phyloP scores from a whole-genome alignment of 306 rosid species.

The Urtica urens region DNA sequence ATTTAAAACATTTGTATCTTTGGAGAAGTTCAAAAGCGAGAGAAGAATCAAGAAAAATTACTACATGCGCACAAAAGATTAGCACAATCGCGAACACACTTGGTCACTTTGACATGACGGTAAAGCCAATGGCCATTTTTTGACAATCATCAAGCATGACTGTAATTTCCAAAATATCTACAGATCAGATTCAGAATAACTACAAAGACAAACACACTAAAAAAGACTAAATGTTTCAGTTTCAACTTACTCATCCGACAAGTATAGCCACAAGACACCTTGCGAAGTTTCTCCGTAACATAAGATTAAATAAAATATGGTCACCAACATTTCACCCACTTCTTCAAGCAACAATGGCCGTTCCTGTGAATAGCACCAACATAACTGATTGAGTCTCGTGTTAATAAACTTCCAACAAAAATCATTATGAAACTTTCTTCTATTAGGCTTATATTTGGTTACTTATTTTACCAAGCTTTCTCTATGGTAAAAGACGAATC shows the following conservation, averaged over 20 bases:
- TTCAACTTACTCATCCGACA: conserved; percentile 3
- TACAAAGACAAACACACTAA: conserved; percentile 3
- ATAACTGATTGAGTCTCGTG: too few relatives aligned
- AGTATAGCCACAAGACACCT: conserved; percentile 5
- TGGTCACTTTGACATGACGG: too few relatives aligned
- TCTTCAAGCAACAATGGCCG: conserved; percentile 12
- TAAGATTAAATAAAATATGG: conserved; percentile 12
- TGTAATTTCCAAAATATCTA: conserved; percentile 32
- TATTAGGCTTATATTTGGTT: too few relatives aligned
- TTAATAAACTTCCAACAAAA: too few relatives aligned
- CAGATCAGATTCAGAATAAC: conserved; percentile 23
- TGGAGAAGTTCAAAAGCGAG: too few relatives aligned
- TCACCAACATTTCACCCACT: conserved; percentile 21
- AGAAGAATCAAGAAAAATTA: too few relatives aligned
- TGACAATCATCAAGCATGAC: conserved; percentile 23
- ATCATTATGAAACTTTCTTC: too few relatives aligned
- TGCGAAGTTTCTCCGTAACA: conserved; percentile 6
- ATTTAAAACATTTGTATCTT: too few relatives aligned
- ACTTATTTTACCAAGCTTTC: not conserved
- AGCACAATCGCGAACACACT: too few relatives aligned
- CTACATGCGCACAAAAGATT: too few relatives aligned
- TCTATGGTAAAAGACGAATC: not conserved
- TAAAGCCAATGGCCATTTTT: conserved; percentile 17
- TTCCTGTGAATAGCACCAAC: conserved; percentile 25
- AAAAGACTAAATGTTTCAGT: conserved; percentile 15